Evolutionary conservation across 371 early-diverging fungal genomes (phyloP), one percentile per base, ranked within the genome.

Genomic region (Lichtheimia ornata): DNA sequence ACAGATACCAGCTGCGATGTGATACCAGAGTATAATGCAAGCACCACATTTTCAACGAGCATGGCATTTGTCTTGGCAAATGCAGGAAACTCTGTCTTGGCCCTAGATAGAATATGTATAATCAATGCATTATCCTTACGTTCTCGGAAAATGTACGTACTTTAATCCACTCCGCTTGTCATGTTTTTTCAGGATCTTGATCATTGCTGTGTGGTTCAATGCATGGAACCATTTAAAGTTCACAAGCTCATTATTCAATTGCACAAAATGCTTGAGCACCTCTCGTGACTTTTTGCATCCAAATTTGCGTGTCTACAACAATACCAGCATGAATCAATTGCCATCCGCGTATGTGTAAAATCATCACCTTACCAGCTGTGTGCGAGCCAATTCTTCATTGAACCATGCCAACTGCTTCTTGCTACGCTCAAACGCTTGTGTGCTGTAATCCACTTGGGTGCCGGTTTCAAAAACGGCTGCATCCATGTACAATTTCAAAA

Each of bases 161-260:
- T 59, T 71, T 45, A 91, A 56, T 12, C 86, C 88, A 22, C 91
- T 89, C 53, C 86, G 85, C 67, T 93, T 93, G 70, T 93, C 93
- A 55, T 92, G 91, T 64, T 92, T 92, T 71, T 93, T 93, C 17
- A 93, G 70, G 9, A 92, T 91, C 68, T 93, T 93, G 41, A 81
- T 81, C 70, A 92, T 83, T 4, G 91, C 91, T n/a, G 84, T 88
- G 35, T 84, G 82, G 70, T 93, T 93, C 54, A 93, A 65, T 43
- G 82, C 78, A 59, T 86, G 84, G 64, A 90, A 88, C 47, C 83
- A 84, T 51, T 85, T 84, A 70, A 90, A 79, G 30, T 78, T 72
- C 4, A 88, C 79, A 14, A 92, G 69, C 50, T 89, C 84, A n/a
- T 72, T 66, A 65, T 92, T 91, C 27, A 91, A 67, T 52, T 82